phyloP scores from a whole-genome alignment of 495 filamentous ascomycete genomes.

The Parathielavia appendiculata region DNA sequence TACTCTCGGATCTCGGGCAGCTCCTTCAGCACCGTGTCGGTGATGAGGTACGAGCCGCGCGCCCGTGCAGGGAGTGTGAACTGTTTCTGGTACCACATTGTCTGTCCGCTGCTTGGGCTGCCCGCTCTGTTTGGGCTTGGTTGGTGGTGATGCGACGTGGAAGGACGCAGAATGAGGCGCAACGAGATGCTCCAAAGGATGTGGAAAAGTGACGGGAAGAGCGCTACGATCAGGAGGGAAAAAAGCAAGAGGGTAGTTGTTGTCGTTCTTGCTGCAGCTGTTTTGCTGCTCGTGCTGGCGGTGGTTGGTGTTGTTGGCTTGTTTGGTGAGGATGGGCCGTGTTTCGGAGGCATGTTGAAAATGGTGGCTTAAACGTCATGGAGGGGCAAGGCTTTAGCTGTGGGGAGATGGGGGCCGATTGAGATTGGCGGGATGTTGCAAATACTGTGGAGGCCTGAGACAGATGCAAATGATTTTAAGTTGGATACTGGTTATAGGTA shows the following conservation, averaged over 20 bases:
- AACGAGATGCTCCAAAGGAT: constrained; percentile 40
- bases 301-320: neutral
- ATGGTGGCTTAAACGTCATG: constrained; percentile 14
- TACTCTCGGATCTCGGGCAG: constrained; percentile 73
- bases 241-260: constrained; percentile 36
- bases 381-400: too few species aligned
- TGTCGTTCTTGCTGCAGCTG: constrained; percentile 14
- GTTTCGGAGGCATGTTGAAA: constrained; percentile 14
- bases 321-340: constrained; percentile 2
- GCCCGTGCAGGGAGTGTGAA: constrained; percentile 66
- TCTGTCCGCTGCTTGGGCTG: constrained; percentile 23
- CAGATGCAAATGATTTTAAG: neutral
- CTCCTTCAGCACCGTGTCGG: constrained; percentile 58
- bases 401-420: neutral
- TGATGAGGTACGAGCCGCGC: constrained; percentile 88
- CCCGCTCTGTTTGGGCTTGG: constrained; percentile 11
- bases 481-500: too few species aligned
- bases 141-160: neutral
- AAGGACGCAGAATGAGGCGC: constrained; percentile 19
- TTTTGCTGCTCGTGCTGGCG: neutral
- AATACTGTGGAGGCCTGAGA: too few species aligned
- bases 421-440: constrained; percentile 3
- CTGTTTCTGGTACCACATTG: constrained; percentile 76
- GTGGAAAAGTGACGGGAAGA: constrained; percentile 55
- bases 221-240: constrained; percentile 47